Percentiles rank a stretch among this genome's conserved stretches.
These are phyloP conservation scores for Stramenopiles sp. DNA, from an alignment of 352 stramenopile genomes.

Conservation along the genomic window DNA sequence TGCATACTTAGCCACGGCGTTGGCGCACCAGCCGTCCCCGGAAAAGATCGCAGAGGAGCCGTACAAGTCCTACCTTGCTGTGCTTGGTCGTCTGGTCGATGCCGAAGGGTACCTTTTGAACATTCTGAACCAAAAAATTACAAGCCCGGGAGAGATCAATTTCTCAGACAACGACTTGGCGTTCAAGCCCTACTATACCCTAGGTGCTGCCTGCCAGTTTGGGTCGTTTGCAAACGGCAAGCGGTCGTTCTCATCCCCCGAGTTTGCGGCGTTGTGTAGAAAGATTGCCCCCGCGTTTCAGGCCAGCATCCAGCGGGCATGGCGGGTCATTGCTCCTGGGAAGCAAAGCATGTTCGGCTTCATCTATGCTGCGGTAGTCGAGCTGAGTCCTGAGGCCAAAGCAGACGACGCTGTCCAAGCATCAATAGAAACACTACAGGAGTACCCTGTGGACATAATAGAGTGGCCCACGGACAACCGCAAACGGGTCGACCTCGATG, in stretches of 20 bases:
- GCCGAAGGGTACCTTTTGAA: not conserved
- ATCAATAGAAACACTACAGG: not conserved
- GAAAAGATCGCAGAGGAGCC: not conserved
- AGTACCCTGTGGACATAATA: constrained; percentile 11
- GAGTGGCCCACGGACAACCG: constrained; percentile 12
- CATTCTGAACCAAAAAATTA: constrained; percentile 16
- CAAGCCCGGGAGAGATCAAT: constrained; percentile 12
- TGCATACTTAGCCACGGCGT: not conserved
- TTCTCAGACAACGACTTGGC: constrained; percentile 15
- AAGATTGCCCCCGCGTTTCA: no score
- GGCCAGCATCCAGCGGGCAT: no score
- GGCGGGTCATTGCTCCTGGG: not conserved
- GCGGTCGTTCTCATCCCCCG: no score
- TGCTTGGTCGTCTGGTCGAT: not conserved
- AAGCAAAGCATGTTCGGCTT: not conserved
- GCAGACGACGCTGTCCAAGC: not conserved
- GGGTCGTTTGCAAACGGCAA: not conserved
- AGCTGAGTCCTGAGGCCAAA: no score
- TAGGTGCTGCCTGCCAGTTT: not conserved
- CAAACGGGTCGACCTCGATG: constrained; percentile 3
- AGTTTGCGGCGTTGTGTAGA: no score
- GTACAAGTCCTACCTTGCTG: not conserved
- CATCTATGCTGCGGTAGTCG: not conserved
- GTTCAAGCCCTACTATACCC: constrained; percentile 5
- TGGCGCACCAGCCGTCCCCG: no score